Percentiles rank a stretch among this genome's conserved stretches.
These are phyloP conservation scores for Saturnispora silvae DNA, from an alignment of 805 yeast species.

Conservation along the genomic window DNA sequence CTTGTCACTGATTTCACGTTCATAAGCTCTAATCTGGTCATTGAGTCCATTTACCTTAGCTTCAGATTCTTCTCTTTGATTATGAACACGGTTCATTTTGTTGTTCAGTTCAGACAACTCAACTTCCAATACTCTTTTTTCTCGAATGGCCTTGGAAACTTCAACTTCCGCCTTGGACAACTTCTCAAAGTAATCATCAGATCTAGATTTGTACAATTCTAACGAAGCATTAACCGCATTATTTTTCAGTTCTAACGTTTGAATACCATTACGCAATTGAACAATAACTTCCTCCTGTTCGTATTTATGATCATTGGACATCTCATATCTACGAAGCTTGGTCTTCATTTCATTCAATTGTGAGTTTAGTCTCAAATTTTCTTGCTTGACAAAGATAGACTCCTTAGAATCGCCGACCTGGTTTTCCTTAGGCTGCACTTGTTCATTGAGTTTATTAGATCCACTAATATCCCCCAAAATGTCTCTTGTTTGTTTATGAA, in stretches of 20 bases:
- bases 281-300: conserved; percentile 28
- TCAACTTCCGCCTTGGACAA: conserved; percentile 74
- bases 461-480: conserved; percentile 4
- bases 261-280: conserved; percentile 46
- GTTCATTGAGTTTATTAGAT: conserved; percentile 1
- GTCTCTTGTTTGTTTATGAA: conserved; percentile 6
- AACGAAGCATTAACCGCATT: conserved; percentile 43
- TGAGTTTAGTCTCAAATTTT: conserved; percentile 26
- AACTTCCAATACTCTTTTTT: conserved; percentile 41
- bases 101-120: conserved; percentile 45
- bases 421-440: not conserved
- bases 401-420: conserved; percentile 18
- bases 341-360: conserved; percentile 27
- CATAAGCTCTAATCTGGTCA: conserved; percentile 39
- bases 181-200: conserved; percentile 64
- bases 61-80: conserved; percentile 47
- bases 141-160: conserved; percentile 49
- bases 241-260: conserved; percentile 46
- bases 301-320: conserved; percentile 19
- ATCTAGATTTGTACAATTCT: conserved; percentile 54
- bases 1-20: conserved; percentile 45
- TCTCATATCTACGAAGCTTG: conserved; percentile 23
- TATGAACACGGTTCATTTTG: conserved; percentile 36
- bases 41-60: conserved; percentile 42
- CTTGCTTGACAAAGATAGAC: conserved; percentile 22